Evolutionary conservation across 1,284 basidiomycete genomes (phyloP).

Genomic region (Fistulina hepatica): DNA sequence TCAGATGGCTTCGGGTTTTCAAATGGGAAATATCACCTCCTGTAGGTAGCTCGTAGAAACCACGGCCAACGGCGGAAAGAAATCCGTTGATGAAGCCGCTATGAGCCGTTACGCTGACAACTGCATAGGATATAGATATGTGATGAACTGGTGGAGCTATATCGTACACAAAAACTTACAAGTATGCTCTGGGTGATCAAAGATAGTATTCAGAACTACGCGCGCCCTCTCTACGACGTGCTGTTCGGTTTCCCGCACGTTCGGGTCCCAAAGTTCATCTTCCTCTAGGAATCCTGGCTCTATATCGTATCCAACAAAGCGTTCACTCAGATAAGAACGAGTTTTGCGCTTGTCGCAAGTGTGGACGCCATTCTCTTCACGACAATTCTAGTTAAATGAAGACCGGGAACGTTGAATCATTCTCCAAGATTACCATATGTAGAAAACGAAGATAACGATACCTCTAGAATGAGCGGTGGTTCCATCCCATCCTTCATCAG

Average conservation of each 20-base stretch:
- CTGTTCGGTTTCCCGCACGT: constrained; percentile 51
- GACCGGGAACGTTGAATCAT: neutral
- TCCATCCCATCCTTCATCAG: constrained; percentile 20
- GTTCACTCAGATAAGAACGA: constrained; percentile 37
- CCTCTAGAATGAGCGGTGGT: constrained; percentile 41
- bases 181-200: constrained; percentile 34
- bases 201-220: constrained; percentile 53
- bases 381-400: constrained; percentile 35
- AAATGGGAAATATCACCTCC: constrained; percentile 34
- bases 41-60: constrained; percentile 37
- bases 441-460: constrained; percentile 14
- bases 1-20: neutral
- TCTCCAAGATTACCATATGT: neutral
- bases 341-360: constrained; percentile 62
- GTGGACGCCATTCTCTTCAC: constrained; percentile 62
- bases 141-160: neutral
- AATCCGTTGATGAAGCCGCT: constrained; percentile 49
- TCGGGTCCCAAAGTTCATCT: constrained; percentile 58
- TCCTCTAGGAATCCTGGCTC: constrained; percentile 63
- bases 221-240: constrained; percentile 46
- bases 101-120: constrained; percentile 56
- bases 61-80: constrained; percentile 33
- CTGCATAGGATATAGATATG: constrained; percentile 26
- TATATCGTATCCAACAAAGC: constrained; percentile 54
- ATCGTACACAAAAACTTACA: constrained; percentile 31